Evolutionary conservation across 2,329 filamentous ascomycete genomes (phyloP), one percentile per base, ranked within the genome.

Genomic region (Didymella keratinophila): DNA sequence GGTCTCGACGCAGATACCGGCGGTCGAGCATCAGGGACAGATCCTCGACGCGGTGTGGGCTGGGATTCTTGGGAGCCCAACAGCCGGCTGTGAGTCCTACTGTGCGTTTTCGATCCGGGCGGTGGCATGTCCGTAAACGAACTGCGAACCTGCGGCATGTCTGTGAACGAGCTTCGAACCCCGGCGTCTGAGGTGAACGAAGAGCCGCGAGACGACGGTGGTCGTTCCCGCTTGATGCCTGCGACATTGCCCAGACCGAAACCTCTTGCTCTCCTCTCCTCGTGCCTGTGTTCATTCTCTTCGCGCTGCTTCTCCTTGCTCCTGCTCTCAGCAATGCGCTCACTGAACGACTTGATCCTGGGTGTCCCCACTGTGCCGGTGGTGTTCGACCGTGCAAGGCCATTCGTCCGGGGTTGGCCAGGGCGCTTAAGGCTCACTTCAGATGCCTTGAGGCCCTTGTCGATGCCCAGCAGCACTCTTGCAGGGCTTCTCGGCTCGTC

Each of bases 371-470:
- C 36, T 5, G 55, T 48, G n/a, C 61, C 58, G 3, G 65, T 58
- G 2, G 86, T 82, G 64, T 85, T 87, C 10, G 69, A 16, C n/a
- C 71, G 66, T 2, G 69, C 65, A 18, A 68, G 56, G 18, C 48
- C 59, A 25, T 59, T 61, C 18, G 64, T 56, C 9, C 59, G 55
- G 18, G 61, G 58, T 61, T 62, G 73, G 44, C 87, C 82, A 3
- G 91, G 87, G 64, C 92, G 84, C 76, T 91, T 95, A 27, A 98
- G 79, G 3, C 93, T 97, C 30, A 98, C 83, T 68, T 97, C 92
- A 58, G 86, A 86, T 2, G 89, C 93, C 67, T 84, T 89, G 34
- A 93, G 80, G 1, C 92, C 93, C 74, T 96, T 96, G 77, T 97
- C 93, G 61, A 98, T 96, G 5, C 95, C 94, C 16, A 98, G 77